Evolutionary conservation across 495 filamentous ascomycete genomes (phyloP), one percentile per base, ranked within the genome.

Genomic region (Penicillium longicatenatum): DNA sequence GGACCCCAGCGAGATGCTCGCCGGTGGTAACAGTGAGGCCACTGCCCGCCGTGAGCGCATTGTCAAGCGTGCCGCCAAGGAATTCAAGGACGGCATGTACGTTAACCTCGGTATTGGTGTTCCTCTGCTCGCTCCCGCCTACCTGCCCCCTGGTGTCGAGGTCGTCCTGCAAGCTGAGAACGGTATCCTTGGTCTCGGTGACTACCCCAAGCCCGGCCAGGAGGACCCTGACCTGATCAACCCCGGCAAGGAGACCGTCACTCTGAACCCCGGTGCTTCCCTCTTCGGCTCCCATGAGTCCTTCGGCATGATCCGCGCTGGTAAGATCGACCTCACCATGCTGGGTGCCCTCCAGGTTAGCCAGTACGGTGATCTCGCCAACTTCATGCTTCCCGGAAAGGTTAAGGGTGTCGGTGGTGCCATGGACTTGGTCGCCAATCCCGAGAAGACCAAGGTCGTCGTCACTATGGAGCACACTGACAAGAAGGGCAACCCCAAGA

Each of bases 71-170:
- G 91, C 92, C 2, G 92, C 92, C 41, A 93, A 91, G 78, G 92
- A 96, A 71, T 93, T 96, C 75, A 86, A 91, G 76, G 90, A 95
- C 65, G 92, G 92, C 62, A 94, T 93, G 89, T 95, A 95, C 67
- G 92, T 90, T 57, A 96, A 96, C 75, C 79, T 96, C 20, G 92
- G 92, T 53, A 93, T 96, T 64, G 92, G 92, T 61, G 94, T 96
- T 85, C 92, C 92, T 29, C 90, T 93, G 83, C 82, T 92, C 29
- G 90, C 92, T 4, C 91, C 92, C 1, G 82, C 81, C 21, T 96
- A 91, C 66, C 86, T 96, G 5, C 89, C 86, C 49, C 77, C 85
- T 47, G 82, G 83, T 20, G 86, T 93, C 39, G 85, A 91, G 70
- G 92, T 96, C 4, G 85, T 89, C 71, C 75, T 96, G 63, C 92